Evolutionary conservation across 805 yeast species (phyloP).

Genomic region (Candida verbasci): DNA sequence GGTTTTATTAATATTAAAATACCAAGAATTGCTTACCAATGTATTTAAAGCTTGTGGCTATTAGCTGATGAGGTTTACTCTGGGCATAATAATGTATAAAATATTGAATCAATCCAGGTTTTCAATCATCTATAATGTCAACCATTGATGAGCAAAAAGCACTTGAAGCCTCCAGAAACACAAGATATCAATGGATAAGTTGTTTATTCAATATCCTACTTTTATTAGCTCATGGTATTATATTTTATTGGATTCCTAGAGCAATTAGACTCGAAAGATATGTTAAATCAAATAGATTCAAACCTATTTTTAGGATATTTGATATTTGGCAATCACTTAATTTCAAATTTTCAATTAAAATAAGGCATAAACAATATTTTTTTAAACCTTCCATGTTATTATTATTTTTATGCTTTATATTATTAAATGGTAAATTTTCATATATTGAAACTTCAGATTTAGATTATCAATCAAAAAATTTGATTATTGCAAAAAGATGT

Average conservation of each 20-base stretch:
- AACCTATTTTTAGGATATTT: conserved; percentile 22
- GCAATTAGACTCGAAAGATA: conserved; percentile 22
- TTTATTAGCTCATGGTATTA: conserved; percentile 34
- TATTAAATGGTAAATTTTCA: conserved; percentile 25
- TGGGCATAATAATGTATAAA: conserved; percentile 2
- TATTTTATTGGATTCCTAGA: conserved; percentile 40
- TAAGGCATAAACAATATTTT: conserved; percentile 16
- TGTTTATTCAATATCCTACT: conserved; percentile 21
- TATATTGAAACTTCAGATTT: conserved; percentile 32
- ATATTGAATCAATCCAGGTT: too few relatives aligned
- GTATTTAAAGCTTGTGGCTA: neutral
- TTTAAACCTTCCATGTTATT: conserved; percentile 40
- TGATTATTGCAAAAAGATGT: conserved; percentile 40
- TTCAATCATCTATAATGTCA: neutral
- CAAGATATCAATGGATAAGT: conserved; percentile 32
- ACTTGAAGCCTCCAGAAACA: conserved; percentile 34
- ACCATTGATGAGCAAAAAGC: conserved; percentile 29
- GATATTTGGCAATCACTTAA: conserved; percentile 25
- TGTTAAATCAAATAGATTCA: conserved; percentile 11
- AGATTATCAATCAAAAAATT: conserved; percentile 33
- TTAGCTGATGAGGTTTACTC: too few relatives aligned
- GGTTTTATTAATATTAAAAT: too few relatives aligned
- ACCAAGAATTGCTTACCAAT: neutral
- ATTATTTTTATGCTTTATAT: conserved; percentile 22
- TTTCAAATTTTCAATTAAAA: conserved; percentile 19